Base-by-base conservation (phyloP, 139 green algal species). In the Axilococcus clingmanii region DNA sequence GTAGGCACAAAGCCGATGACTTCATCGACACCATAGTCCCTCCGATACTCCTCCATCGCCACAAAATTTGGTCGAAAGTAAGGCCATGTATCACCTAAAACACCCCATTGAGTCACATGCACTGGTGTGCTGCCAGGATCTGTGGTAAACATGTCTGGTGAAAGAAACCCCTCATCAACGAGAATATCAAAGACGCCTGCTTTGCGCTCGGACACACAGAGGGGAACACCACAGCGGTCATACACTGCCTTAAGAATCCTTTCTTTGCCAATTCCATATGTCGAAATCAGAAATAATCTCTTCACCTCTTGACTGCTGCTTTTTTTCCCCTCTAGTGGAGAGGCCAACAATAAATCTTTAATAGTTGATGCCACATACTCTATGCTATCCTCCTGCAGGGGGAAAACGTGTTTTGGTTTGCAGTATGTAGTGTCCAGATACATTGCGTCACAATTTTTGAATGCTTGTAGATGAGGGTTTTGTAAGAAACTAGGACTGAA, bases 61-160 rank as follows among this genome's bases (percentile, higher is more conserved):
- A 32, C 48, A 50, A 75, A 96, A 66, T 96, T 96, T 28, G 88
- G 86, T 4, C 76, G 57, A 77, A 96, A 96, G 69, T 78, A 96
- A 7, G 88, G 88, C 79, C 84, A 90, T 2, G 72, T 81, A 22
- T 85, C 76, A 61, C 74, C 80, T 7, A 87, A 42, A 40, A 63
- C 68, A 40, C 65, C 71, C 85, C 78, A 89, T 11, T 62, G 19
- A 3, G 63, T 53, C 12, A 83, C 50, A 52, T 75, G 69, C 15
- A 89, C 65, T 1, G 53, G 63, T 0, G 72, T 81, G 15, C 32
- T 42, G 7, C 40, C 40, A 25, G 59, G 50, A 41, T 84, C 59
- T 7, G 54, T 72, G 0, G 76, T 85, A 55, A 85, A 86, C 5
- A 73, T 56, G 25, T 75, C 43, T 0, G 54, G 40, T 25, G 72